phyloP scores from a whole-genome alignment of 306 rosid species.

The Begonia loranthoides region DNA sequence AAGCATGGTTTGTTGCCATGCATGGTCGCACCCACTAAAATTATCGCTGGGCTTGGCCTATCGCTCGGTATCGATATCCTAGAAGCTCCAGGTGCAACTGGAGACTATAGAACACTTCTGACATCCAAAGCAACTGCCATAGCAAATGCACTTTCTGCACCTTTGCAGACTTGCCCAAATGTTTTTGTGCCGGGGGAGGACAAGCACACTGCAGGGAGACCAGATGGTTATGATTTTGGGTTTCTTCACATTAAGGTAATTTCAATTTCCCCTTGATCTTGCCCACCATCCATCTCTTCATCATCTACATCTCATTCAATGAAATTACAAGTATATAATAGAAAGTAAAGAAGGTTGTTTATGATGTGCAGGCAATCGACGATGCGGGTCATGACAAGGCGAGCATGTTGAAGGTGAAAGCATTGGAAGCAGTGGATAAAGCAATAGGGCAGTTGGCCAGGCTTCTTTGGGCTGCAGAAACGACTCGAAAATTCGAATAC shows the following conservation, averaged over 20 bases:
- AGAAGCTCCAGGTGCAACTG: slow-evolving; percentile 95
- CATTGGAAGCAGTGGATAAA: slow-evolving; percentile 74
- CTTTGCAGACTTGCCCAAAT: slow-evolving; percentile 46
- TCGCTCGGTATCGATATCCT: slow-evolving; percentile 91
- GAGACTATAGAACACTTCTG: slow-evolving; percentile 80
- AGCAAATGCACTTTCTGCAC: slow-evolving; percentile 82
- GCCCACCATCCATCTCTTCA: no score
- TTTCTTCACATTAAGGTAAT: slow-evolving; percentile 90
- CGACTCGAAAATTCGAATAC: slow-evolving; percentile 47
- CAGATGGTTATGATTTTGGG: slow-evolving; percentile 95
- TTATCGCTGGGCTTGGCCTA: slow-evolving; percentile 88
- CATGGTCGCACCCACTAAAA: slow-evolving; percentile 98
- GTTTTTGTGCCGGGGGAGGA: slow-evolving; percentile 89
- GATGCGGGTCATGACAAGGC: slow-evolving; percentile 97
- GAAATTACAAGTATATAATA: no score
- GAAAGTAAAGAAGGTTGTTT: no score
- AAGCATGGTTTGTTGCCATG: slow-evolving; percentile 78
- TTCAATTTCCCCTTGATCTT: slow-evolving; percentile 6
- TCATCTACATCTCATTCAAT: no score
- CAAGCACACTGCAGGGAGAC: slow-evolving; percentile 59
- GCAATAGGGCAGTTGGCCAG: slow-evolving; percentile 75
- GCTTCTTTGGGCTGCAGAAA: slow-evolving; percentile 85
- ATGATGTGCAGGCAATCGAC: slow-evolving; percentile 64
- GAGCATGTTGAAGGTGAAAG: slow-evolving; percentile 67
- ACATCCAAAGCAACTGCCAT: slow-evolving; percentile 81